Conservation (phyloP, 139 green algal species). For the Chlamydomonas sphaeroides region DNA sequence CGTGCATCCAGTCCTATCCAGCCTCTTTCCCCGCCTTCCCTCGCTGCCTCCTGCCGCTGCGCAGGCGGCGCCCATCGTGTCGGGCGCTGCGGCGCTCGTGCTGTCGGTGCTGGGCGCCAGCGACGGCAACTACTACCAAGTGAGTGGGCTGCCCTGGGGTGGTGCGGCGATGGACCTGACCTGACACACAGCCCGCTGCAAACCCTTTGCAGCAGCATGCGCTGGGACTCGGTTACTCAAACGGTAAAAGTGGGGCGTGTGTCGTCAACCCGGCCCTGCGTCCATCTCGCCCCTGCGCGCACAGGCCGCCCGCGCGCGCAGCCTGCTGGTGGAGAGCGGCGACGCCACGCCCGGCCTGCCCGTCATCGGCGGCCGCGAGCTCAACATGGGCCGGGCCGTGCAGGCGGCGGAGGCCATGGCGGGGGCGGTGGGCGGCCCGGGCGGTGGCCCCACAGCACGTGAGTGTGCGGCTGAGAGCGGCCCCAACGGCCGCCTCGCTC, state of each 20-base stretch:
- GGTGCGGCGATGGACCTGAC: no score
- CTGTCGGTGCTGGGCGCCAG: constrained; percentile 11
- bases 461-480: neutral
- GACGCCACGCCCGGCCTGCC: neutral
- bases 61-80: constrained; percentile 14
- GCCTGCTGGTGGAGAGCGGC: neutral
- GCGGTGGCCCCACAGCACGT: no score
- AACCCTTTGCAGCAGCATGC: no score
- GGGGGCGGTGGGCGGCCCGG: neutral
- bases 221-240: no score
- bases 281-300: neutral
- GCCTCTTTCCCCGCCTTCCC: no score
- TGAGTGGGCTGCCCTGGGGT: neutral
- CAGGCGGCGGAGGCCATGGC: neutral
- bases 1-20: no score
- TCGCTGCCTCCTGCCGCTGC: neutral
- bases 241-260: no score
- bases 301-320: neutral
- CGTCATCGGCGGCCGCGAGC: neutral
- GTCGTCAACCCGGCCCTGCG: neutral
- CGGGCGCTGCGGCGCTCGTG: constrained; percentile 25
- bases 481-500: neutral
- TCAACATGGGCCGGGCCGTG: constrained; percentile 19
- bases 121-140: constrained; percentile 30
- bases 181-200: no score